Percentiles rank a stretch among this genome's conserved stretches.
phyloP scores from a whole-genome alignment of 768 basidiomycete species.

The Lyophyllum decastes region DNA sequence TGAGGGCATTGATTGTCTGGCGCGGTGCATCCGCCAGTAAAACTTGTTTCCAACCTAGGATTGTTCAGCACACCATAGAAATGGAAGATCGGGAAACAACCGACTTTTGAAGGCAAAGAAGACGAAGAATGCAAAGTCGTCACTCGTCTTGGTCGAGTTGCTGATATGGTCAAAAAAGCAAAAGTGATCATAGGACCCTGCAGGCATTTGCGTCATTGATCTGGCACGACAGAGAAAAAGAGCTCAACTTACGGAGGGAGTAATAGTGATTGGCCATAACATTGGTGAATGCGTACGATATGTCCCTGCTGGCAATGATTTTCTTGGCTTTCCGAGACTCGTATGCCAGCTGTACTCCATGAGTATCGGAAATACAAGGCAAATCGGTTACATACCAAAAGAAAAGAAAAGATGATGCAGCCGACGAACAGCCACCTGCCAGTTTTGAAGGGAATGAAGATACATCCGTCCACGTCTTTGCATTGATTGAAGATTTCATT shows the following conservation, averaged over 20 bases:
- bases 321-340: slow-evolving; percentile 90
- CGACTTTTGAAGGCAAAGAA: slow-evolving; percentile 99
- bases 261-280: slow-evolving; percentile 97
- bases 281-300: slow-evolving; percentile 98
- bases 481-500: slow-evolving; percentile 89
- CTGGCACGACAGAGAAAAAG: neutral
- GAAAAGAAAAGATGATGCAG: slow-evolving; percentile 98
- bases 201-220: slow-evolving; percentile 10
- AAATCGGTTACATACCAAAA: slow-evolving; percentile 63
- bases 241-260: slow-evolving; percentile 73
- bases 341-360: slow-evolving; percentile 69
- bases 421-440: slow-evolving; percentile 98
- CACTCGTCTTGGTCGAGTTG: slow-evolving; percentile 93
- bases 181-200: slow-evolving; percentile 95
- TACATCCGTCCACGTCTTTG: slow-evolving; percentile 61
- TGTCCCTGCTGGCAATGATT: slow-evolving; percentile 94
- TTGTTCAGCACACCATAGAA: neutral
- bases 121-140: slow-evolving; percentile 98
- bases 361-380: slow-evolving; percentile 4
- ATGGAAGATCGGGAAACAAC: slow-evolving; percentile 22
- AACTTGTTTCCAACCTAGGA: slow-evolving; percentile 81
- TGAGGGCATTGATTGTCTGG: slow-evolving; percentile 96
- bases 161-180: slow-evolving; percentile 98
- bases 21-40: slow-evolving; percentile 94
- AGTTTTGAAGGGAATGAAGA: slow-evolving; percentile 83